These are phyloP conservation scores for Alternaria panax DNA, from an alignment of 2,329 filamentous ascomycete genomes.

Conservation along the genomic window DNA sequence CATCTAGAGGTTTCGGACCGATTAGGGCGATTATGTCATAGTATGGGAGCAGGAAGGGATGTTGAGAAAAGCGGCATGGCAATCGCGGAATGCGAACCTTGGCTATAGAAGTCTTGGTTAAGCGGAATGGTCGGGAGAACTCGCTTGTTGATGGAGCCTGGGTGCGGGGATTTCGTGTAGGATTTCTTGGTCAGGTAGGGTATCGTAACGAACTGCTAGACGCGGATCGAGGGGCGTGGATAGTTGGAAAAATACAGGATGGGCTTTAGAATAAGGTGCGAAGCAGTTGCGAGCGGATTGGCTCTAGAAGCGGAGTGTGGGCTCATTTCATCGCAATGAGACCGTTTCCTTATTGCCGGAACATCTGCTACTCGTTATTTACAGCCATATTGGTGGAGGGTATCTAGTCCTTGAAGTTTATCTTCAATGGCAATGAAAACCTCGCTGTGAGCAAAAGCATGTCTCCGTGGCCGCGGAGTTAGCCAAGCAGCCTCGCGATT, in stretches of 20 bases:
- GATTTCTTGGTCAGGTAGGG: background rate
- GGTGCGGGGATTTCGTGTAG: background rate
- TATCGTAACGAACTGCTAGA: background rate
- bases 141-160: background rate
- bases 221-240: background rate
- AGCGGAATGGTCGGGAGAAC: background rate
- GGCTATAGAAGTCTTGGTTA: background rate
- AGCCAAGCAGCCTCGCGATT: background rate
- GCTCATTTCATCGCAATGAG: background rate
- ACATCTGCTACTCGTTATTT: background rate
- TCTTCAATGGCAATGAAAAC: background rate
- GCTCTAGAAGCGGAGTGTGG: background rate
- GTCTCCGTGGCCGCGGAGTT: constrained; percentile 2
- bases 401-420: background rate
- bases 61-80: background rate
- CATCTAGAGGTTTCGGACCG: constrained; percentile 9
- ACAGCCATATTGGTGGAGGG: background rate
- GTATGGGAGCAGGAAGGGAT: background rate
- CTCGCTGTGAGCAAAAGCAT: background rate
- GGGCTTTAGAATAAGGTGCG: no score
- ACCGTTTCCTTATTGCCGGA: background rate
- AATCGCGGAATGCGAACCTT: background rate
- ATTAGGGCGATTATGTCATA: constrained; percentile 2
- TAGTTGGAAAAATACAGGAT: background rate
- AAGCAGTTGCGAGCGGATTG: background rate